Conservation (phyloP, 345 rosid genomes). For the Gossypium herbaceum region DNA sequence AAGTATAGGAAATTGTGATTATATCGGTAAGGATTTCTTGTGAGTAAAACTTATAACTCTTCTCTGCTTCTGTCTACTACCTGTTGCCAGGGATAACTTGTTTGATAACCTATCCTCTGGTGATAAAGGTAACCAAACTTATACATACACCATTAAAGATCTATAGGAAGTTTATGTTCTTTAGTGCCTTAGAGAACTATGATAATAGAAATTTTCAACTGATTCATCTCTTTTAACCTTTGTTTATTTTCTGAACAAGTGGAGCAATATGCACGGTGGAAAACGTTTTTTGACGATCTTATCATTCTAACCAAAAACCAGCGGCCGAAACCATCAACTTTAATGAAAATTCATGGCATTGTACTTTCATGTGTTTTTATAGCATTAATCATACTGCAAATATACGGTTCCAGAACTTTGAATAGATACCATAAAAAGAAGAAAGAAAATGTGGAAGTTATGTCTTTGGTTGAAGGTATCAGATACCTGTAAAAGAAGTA, state of each 20-base stretch:
- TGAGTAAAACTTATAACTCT: not conserved
- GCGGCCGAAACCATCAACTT: not conserved
- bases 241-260: not conserved
- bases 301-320: not conserved
- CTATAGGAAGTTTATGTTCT: not conserved
- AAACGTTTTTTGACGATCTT: not conserved
- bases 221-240: not conserved
- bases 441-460: not conserved
- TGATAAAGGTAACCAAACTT: not conserved
- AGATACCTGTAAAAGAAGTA: not conserved
- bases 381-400: not conserved
- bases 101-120: not conserved
- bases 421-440: not conserved
- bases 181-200: not conserved
- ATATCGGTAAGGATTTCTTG: not conserved
- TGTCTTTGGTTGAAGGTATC: constrained; percentile 10
- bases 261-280: not conserved
- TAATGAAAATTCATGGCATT: not conserved
- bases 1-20: constrained; percentile 33
- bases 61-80: not conserved
- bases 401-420: not conserved
- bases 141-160: not conserved
- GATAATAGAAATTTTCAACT: not conserved
- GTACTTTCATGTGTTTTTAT: not conserved
- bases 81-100: not conserved